Conservation (phyloP, 2,329 filamentous ascomycete species). For the Ophiostoma ulmi region DNA sequence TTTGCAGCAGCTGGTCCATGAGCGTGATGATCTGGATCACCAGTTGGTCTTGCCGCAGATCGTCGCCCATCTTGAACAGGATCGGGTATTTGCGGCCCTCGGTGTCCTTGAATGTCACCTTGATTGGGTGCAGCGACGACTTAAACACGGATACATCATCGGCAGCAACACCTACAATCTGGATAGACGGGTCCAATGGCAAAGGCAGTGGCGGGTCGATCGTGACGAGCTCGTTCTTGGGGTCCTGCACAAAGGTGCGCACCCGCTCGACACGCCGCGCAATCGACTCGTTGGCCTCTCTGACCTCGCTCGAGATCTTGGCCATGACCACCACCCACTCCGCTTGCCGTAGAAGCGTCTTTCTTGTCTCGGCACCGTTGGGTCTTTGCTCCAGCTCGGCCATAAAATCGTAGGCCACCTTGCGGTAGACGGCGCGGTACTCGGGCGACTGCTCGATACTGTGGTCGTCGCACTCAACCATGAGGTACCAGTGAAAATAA, state of each 20-base stretch:
- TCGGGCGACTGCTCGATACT: conserved; percentile 66
- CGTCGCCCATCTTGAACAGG: conserved; percentile 95
- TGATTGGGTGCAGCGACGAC: conserved; percentile 85
- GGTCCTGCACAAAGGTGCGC: conserved; percentile 78
- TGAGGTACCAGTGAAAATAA: conserved; percentile 96
- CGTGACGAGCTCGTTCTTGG: conserved; percentile 77
- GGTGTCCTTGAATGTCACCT: conserved; percentile 81
- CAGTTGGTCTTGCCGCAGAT: conserved; percentile 91
- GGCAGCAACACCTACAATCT: conserved; percentile 66
- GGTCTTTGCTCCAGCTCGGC: conserved; percentile 68
- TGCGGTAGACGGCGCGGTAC: conserved; percentile 80
- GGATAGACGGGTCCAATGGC: conserved; percentile 78
- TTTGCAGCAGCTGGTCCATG: conserved; percentile 92
- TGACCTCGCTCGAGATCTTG: conserved; percentile 84
- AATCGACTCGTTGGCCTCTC: conserved; percentile 71
- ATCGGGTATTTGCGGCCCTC: conserved; percentile 77
- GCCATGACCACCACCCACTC: conserved; percentile 83
- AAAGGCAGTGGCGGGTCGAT: conserved; percentile 85
- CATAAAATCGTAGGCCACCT: conserved; percentile 97
- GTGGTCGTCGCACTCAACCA: conserved; percentile 90
- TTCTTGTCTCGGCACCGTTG: conserved; percentile 67
- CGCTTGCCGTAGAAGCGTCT: conserved; percentile 75
- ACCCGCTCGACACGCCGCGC: conserved; percentile 76
- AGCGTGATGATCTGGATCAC: conserved; percentile 96
- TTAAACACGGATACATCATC: conserved; percentile 92